Evolutionary conservation across 306 rosid species (phyloP), one percentile per base, ranked within the genome.

Genomic region (Argentina anserina): DNA sequence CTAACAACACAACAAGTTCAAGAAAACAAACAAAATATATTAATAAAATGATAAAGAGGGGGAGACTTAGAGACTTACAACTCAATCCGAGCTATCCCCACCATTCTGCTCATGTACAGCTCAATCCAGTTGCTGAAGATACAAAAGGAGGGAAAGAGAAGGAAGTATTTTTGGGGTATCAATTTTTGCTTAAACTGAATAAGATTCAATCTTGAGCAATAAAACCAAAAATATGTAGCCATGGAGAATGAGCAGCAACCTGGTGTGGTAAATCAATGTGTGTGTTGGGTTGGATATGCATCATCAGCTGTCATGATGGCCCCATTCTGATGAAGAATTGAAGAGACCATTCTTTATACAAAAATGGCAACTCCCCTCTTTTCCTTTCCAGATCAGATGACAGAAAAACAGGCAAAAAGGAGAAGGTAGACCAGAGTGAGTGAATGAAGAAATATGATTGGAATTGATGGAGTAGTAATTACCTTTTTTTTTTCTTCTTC

Each of bases 341-440:
- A 74, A 70, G 70, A 65, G 73, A 68, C 79, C 53, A 39, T 55
- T 73, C 76, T 69, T 55, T 77, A 69, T 17, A 62, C 74, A 47
- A 53, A 53, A 72, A 62, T 55, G 50, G 77, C 28, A 73, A 73
- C 72, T 64, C 49, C 52, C 69, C 70, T 60, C 46, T 65, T 23
- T 66, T 73, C 68, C 81, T 79, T 79, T 76, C 84, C 84, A 79
- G 81, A 76, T 83, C 83, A 72, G 76, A 76, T 71, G 72, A 62
- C 81, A 76, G 71, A 76, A 73, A 83, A 56, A 58, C 67, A 75
- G 81, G 81, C 81, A 56, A 72, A 76, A 76, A 56, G 79, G 76
- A 34, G 73, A 46, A 76, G 66, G 31, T 21, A 46, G 20, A 58
- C 31, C 64, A 58, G 74, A 72, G 79, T 60, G 76, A 78, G 78